These are phyloP conservation scores for Colletotrichum kahawae DNA, from an alignment of 2,329 filamentous ascomycete species.

Conservation along the genomic window DNA sequence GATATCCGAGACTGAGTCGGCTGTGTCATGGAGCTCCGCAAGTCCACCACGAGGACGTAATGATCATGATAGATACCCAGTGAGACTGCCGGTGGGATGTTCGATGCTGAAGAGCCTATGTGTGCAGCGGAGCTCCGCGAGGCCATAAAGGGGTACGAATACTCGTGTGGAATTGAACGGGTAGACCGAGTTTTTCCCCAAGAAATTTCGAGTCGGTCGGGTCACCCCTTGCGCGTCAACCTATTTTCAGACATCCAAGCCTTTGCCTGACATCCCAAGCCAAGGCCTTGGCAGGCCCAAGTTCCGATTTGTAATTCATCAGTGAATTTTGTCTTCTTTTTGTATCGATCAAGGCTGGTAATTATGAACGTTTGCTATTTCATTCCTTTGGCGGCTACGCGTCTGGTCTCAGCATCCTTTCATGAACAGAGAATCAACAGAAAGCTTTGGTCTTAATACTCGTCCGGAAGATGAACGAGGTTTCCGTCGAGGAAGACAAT, in stretches of 20 bases:
- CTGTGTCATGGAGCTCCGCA: background rate
- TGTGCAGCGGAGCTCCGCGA: background rate
- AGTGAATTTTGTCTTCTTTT: no score
- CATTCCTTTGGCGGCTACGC: fast-evolving
- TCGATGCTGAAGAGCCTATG: background rate
- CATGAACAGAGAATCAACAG: no score
- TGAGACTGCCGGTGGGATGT: background rate
- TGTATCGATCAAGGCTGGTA: background rate
- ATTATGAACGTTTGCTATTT: background rate
- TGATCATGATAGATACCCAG: background rate
- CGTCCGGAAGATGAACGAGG: no score
- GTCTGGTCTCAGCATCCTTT: no score
- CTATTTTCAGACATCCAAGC: background rate
- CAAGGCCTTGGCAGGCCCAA: fast-evolving
- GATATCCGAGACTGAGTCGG: background rate
- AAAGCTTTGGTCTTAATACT: no score
- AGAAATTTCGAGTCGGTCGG: background rate
- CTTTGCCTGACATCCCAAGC: fast-evolving
- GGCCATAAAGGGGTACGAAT: background rate
- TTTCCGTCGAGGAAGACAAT: no score
- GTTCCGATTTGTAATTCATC: fast-evolving
- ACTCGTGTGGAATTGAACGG: background rate
- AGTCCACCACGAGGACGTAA: background rate
- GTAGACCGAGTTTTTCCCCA: background rate
- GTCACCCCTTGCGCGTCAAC: background rate